Evolutionary conservation across 1,284 basidiomycete species (phyloP).

Genomic region (Marasmius fiardii): DNA sequence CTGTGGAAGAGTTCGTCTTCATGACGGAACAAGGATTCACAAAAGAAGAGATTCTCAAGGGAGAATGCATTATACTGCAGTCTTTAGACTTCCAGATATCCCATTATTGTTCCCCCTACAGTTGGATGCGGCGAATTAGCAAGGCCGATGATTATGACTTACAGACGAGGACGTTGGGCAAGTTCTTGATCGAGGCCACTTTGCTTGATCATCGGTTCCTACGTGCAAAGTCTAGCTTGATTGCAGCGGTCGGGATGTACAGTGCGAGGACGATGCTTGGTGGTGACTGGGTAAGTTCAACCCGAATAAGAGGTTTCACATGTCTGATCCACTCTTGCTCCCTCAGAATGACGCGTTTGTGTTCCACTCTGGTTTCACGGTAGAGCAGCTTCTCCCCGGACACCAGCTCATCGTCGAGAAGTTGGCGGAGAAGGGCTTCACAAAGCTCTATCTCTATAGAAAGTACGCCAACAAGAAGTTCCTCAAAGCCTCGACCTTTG

Average conservation of each 20-base stretch:
- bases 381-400: constrained; percentile 84
- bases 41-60: constrained; percentile 96
- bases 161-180: constrained; percentile 94
- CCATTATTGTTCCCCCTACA: constrained; percentile 98
- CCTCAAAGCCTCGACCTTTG: constrained; percentile 80
- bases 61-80: constrained; percentile 93
- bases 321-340: constrained; percentile 39
- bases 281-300: constrained; percentile 83
- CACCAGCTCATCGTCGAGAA: constrained; percentile 85
- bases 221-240: constrained; percentile 88
- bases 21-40: constrained; percentile 96
- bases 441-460: constrained; percentile 86
- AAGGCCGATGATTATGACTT: constrained; percentile 99
- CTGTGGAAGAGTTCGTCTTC: constrained; percentile 93
- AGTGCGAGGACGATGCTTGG: constrained; percentile 88
- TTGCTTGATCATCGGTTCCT: constrained; percentile 93
- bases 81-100: constrained; percentile 95
- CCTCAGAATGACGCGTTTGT: constrained; percentile 86
- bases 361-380: constrained; percentile 92
- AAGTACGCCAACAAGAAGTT: constrained; percentile 99
- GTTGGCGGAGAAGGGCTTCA: constrained; percentile 79
- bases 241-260: constrained; percentile 99
- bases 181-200: constrained; percentile 97
- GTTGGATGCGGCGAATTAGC: constrained; percentile 98
- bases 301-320: constrained; percentile 33